Evolutionary conservation across 306 rosid genomes (phyloP), one percentile per base, ranked within the genome.

Genomic region (Acmispon strigosus): DNA sequence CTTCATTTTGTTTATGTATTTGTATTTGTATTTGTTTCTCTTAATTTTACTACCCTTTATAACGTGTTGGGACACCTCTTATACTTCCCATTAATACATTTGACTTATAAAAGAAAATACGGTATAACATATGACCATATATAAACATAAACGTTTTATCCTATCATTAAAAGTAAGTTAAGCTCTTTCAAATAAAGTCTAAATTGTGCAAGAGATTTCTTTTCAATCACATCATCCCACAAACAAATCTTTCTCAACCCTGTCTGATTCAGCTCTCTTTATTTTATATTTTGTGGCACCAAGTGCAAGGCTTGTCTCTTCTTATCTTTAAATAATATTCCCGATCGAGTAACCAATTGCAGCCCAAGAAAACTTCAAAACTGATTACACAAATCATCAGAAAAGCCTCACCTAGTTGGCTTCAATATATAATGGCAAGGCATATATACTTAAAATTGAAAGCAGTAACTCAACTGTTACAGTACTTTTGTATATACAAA

Each of bases 181-280:
- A n/a, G n/a, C n/a, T n/a, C 24, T 3, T 22, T 22, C 3, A 22
- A 3, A 22, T 3, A 22, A 22, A 22, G 24, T 3, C 3, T 3
- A 1, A 22, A 22, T 22, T 22, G 24, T 22, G 24, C 24, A 22
- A 3, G 24, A 22, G 24, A 22, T 22, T 22, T 22, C 24, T 22
- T 68, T 68, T 80, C 58, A 74, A 65, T 82, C 77, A 77, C 85
- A 78, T 72, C 81, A 77, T 75, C 57, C 73, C 85, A 76, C 50
- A 51, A 70, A 32, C 16, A 19, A 37, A 73, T 50, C 76, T 19
- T 64, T 58, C 51, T 52, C 29, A 36, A 14, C 2, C 59, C 6
- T 62, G 69, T 63, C 52, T 72, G 62, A 45, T 53, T 81, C 41
- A 74, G 44, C 14, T 44, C 52, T 60, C 9, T 19, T 13, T 51